A percentile compares a stretch with the other conserved stretches of the same genome.
phyloP scores from a whole-genome alignment of 2,329 filamentous ascomycete species.

The Thielaviopsis populi region DNA sequence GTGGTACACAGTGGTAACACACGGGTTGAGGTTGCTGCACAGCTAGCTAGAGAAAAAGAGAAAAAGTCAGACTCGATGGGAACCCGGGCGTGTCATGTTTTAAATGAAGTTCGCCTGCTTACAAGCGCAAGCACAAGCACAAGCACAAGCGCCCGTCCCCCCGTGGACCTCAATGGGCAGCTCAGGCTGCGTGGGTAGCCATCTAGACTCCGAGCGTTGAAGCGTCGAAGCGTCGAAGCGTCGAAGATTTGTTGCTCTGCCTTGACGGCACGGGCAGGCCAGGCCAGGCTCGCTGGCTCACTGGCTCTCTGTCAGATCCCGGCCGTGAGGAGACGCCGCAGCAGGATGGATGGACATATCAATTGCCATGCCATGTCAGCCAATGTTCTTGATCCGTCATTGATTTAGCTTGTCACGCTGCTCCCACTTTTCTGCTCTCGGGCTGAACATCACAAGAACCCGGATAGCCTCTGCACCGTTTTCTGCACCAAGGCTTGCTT shows the following conservation, averaged over 20 bases:
- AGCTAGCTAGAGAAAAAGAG: background rate
- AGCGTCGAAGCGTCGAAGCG: background rate
- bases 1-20: background rate
- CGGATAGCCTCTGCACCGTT: slow-evolving; percentile 5
- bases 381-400: slow-evolving; percentile 2
- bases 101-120: background rate
- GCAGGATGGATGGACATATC: background rate
- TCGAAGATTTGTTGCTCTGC: background rate
- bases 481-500: background rate
- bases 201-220: background rate
- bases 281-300: background rate
- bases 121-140: too few relatives aligned
- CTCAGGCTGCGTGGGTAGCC: background rate
- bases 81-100: background rate
- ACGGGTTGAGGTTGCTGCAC: background rate
- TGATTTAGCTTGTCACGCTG: background rate
- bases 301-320: background rate
- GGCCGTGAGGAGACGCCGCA: background rate
- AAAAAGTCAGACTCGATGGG: background rate
- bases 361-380: background rate
- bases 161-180: background rate
- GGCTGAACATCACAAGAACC: background rate
- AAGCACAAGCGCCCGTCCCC: background rate
- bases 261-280: background rate
- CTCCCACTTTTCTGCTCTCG: background rate